Percentiles rank a stretch among this genome's conserved stretches.
Evolutionary conservation across 208 protist genomes (phyloP).

Genomic region (Wallacemonas collosoma): DNA sequence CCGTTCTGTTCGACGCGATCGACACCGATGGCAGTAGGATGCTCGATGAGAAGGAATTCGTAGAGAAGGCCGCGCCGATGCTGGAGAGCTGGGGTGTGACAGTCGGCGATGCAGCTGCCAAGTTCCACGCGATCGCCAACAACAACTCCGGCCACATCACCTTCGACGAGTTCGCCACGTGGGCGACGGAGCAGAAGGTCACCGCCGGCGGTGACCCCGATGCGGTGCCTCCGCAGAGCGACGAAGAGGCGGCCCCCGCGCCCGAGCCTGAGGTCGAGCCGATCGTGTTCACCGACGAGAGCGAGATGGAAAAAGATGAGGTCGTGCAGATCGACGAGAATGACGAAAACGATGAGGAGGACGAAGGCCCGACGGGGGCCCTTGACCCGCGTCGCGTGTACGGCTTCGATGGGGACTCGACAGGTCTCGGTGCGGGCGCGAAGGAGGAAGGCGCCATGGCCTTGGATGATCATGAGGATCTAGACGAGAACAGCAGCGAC

Average conservation of each 20-base stretch:
- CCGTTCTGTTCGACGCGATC: constrained; percentile 53
- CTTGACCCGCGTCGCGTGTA: constrained; percentile 10
- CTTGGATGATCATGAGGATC: not conserved
- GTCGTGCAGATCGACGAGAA: constrained; percentile 1
- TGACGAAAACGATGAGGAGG: constrained; percentile 2
- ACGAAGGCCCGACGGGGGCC: not conserved
- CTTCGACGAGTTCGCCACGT: constrained; percentile 56
- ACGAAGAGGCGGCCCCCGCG: not conserved
- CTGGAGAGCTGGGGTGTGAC: constrained; percentile 37
- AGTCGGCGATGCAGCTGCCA: constrained; percentile 24
- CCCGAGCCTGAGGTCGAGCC: not conserved
- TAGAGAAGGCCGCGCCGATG: constrained; percentile 35
- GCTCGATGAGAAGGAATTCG: constrained; percentile 51
- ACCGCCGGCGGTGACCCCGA: constrained; percentile 31
- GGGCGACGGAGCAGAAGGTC: constrained; percentile 38
- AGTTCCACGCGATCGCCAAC: constrained; percentile 47
- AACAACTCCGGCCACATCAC: constrained; percentile 41
- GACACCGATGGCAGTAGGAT: constrained; percentile 41
- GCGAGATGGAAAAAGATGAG: constrained; percentile 18
- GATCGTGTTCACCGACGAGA: constrained; percentile 31
- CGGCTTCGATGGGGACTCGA: constrained; percentile 18
- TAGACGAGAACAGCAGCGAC: not conserved
- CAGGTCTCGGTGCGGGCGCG: constrained; percentile 10
- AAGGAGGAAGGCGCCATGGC: constrained; percentile 11
- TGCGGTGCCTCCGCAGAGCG: not conserved